Conservation (phyloP, 1,284 basidiomycete genomes). For the Taiwanofungus camphoratus region DNA sequence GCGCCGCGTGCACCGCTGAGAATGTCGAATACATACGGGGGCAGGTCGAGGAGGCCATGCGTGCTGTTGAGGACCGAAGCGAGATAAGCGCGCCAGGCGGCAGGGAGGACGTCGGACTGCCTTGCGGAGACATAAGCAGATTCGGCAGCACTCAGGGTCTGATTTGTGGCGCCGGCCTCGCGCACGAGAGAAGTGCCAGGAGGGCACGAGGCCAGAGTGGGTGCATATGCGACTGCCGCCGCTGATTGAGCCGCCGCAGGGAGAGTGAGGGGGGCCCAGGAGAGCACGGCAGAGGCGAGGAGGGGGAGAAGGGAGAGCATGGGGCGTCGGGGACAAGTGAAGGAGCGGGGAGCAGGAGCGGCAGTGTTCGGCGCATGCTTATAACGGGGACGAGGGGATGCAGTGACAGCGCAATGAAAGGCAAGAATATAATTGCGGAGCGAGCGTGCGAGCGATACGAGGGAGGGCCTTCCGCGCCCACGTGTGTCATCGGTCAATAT, state of each 20-base stretch:
- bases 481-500: neutral
- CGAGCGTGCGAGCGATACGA: neutral
- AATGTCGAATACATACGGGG: constrained; percentile 31
- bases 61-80: constrained; percentile 27
- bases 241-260: constrained; percentile 12
- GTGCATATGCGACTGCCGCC: constrained; percentile 21
- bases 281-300: constrained; percentile 1
- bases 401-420: no score
- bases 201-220: constrained; percentile 18
- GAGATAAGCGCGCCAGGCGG: constrained; percentile 26
- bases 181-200: constrained; percentile 16
- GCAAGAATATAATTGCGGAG: neutral
- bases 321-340: neutral
- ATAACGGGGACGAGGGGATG: no score
- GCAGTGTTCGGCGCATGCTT: neutral
- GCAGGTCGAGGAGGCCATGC: constrained; percentile 17
- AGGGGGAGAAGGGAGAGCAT: neutral
- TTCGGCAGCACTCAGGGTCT: constrained; percentile 23
- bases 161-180: constrained; percentile 14
- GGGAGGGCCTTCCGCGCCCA: neutral
- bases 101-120: constrained; percentile 19
- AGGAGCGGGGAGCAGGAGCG: neutral
- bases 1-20: constrained; percentile 20
- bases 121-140: constrained; percentile 20
- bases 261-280: constrained; percentile 1